A percentile compares a stretch with the other conserved stretches of the same genome.
Conservation (phyloP, 176 grass and related monocot species). For the Triticum timopheevii region DNA sequence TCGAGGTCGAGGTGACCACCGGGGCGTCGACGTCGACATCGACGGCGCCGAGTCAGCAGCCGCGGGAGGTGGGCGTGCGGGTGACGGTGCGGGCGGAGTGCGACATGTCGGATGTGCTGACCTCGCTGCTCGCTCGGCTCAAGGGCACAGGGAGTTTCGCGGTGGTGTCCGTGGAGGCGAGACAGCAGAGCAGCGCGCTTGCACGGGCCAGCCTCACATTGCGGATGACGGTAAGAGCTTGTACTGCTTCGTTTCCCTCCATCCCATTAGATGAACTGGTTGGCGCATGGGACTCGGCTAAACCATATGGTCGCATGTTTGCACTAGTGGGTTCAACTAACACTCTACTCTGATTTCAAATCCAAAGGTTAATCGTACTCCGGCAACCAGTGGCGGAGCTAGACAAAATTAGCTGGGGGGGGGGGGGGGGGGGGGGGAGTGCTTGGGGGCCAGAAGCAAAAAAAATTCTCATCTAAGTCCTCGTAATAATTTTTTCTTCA, state of each 20-base stretch:
- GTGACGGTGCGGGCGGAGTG: constrained; percentile 38
- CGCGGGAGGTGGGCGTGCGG: constrained; percentile 32
- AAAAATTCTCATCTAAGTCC: too few species aligned
- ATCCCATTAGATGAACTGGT: too few species aligned
- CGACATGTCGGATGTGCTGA: constrained; percentile 36
- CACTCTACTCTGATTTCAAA: too few species aligned
- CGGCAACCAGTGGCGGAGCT: too few species aligned
- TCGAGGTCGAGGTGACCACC: constrained; percentile 31
- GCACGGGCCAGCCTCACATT: constrained; percentile 35
- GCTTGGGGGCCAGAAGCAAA: too few species aligned
- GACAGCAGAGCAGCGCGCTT: neutral
- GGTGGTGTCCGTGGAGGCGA: constrained; percentile 37
- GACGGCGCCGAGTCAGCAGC: neutral
- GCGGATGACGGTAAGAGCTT: constrained; percentile 28
- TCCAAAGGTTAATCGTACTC: too few species aligned
- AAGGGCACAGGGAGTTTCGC: constrained; percentile 17
- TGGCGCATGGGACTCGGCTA: too few species aligned
- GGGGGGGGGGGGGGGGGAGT: too few species aligned
- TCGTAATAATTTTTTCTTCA: too few species aligned
- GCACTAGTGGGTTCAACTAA: too few species aligned
- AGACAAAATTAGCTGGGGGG: too few species aligned
- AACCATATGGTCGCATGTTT: too few species aligned
- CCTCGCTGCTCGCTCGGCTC: constrained; percentile 33
- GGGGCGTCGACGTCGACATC: constrained; percentile 10
- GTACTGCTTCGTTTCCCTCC: neutral